phyloP scores from a whole-genome alignment of 1,284 basidiomycete species.

The Phylloporus sp. region DNA sequence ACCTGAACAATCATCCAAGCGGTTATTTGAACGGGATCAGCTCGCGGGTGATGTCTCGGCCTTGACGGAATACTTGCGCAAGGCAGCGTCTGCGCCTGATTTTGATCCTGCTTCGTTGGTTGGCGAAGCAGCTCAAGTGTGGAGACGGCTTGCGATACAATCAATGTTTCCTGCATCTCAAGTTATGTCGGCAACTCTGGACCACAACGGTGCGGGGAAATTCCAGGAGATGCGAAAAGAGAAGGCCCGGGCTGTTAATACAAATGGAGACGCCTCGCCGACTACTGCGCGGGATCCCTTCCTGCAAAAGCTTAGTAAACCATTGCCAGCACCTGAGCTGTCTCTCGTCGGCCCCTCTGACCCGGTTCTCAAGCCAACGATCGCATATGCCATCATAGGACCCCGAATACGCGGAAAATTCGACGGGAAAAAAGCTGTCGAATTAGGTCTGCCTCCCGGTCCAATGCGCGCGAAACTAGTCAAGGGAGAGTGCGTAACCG shows the following conservation, averaged over 20 bases:
- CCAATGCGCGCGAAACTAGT: conserved; percentile 49
- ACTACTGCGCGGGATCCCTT: conserved; percentile 17
- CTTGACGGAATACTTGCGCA: conserved; percentile 15
- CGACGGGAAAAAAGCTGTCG: conserved; percentile 67
- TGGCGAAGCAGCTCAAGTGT: conserved; percentile 52
- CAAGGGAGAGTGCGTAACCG: conserved; percentile 58
- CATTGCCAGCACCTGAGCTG: conserved; percentile 29
- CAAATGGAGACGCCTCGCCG: conserved; percentile 1
- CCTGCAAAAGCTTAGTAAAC: conserved; percentile 18
- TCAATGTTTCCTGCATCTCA: conserved; percentile 60
- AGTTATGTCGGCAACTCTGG: conserved; percentile 7
- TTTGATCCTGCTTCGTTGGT: conserved; percentile 44
- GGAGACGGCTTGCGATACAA: conserved; percentile 52
- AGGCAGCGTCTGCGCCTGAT: conserved; percentile 29
- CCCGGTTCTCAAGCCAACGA: conserved; percentile 40
- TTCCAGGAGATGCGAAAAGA: conserved; percentile 11
- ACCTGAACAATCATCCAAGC: conserved; percentile 40
- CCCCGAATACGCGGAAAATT: conserved; percentile 88
- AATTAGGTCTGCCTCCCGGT: conserved; percentile 70
- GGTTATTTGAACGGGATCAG: conserved; percentile 10
- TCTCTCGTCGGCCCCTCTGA: conserved; percentile 26
- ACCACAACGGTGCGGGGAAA: conserved; percentile 2
- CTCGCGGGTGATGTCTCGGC: background rate
- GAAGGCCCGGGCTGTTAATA: conserved; percentile 1
- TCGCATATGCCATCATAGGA: conserved; percentile 80